These are phyloP conservation scores for Simplicillium sp. DNA, from an alignment of 2,329 filamentous ascomycete genomes.

Conservation along the genomic window DNA sequence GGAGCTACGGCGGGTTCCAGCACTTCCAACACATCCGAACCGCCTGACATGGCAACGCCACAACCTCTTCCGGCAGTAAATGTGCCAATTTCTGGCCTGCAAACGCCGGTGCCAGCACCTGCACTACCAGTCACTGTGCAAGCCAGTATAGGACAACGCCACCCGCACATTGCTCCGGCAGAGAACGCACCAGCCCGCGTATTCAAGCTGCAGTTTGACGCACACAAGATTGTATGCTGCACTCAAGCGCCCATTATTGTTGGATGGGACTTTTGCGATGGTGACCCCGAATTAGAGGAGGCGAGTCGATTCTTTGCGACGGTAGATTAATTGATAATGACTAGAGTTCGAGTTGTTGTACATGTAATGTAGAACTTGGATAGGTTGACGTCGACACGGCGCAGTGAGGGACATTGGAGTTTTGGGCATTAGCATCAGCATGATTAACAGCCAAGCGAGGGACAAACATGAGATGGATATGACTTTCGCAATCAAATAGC, in stretches of 20 bases:
- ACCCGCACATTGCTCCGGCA: slow-evolving; percentile 34
- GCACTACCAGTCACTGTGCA: not conserved
- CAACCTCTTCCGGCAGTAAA: not conserved
- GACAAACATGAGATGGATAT: not conserved
- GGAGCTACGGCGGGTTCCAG: not conserved
- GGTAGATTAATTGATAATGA: slow-evolving; percentile 25
- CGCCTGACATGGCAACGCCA: not conserved
- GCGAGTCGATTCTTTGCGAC: slow-evolving; percentile 69
- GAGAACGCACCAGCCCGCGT: slow-evolving; percentile 53
- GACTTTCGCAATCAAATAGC: no score
- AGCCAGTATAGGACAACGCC: slow-evolving; percentile 15
- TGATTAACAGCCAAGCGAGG: not conserved
- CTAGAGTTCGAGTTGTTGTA: no score
- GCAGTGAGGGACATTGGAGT: not conserved
- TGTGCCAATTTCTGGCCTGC: no score
- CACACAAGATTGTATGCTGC: slow-evolving; percentile 86
- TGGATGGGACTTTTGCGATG: slow-evolving; percentile 95
- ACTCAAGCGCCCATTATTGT: slow-evolving; percentile 87
- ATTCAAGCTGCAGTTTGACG: slow-evolving; percentile 96
- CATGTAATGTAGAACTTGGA: no score
- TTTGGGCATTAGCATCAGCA: not conserved
- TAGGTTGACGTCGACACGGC: not conserved
- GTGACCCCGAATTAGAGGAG: slow-evolving; percentile 69
- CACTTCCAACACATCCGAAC: not conserved
- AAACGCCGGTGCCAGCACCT: not conserved